Conservation (phyloP, 1,284 basidiomycete genomes). For the Entoloma clypeatum region DNA sequence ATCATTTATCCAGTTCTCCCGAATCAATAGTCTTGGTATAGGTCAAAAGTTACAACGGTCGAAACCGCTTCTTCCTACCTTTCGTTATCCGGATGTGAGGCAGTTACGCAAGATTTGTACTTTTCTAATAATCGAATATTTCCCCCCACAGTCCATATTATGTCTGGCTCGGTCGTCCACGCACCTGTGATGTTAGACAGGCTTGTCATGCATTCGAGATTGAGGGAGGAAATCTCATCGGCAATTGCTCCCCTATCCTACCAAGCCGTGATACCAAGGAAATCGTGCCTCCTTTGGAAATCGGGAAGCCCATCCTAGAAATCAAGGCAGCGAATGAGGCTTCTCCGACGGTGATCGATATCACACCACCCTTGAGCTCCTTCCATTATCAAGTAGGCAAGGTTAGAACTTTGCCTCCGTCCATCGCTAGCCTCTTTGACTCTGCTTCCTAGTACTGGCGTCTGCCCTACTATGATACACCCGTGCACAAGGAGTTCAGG, state of each 20-base stretch:
- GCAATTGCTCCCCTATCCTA: conserved; percentile 44
- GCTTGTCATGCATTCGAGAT: conserved; percentile 66
- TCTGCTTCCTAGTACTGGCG: conserved; percentile 56
- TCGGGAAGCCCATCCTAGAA: conserved; percentile 36
- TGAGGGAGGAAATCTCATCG: conserved; percentile 66
- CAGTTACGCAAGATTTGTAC: neutral
- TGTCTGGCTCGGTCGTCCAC: conserved; percentile 75
- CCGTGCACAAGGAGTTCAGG: conserved; percentile 73
- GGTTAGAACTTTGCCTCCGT: conserved; percentile 29
- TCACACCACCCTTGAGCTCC: conserved; percentile 59
- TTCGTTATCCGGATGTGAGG: conserved; percentile 64
- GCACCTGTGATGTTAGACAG: conserved; percentile 58
- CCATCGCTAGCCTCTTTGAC: conserved; percentile 5
- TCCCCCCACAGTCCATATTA: conserved; percentile 54
- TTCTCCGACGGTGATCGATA: conserved; percentile 39
- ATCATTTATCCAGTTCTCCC: conserved; percentile 3
- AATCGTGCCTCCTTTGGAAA: conserved; percentile 36
- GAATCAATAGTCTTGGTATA: conserved; percentile 18
- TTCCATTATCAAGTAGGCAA: conserved; percentile 74
- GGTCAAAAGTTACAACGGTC: conserved; percentile 68
- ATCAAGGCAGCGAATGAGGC: conserved; percentile 13
- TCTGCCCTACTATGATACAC: conserved; percentile 74
- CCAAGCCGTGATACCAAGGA: conserved; percentile 31
- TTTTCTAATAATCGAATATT: neutral
- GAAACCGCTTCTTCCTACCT: conserved; percentile 70